These are phyloP conservation scores for Talaromyces proteolyticus DNA, from an alignment of 495 filamentous ascomycete species.

Conservation along the genomic window DNA sequence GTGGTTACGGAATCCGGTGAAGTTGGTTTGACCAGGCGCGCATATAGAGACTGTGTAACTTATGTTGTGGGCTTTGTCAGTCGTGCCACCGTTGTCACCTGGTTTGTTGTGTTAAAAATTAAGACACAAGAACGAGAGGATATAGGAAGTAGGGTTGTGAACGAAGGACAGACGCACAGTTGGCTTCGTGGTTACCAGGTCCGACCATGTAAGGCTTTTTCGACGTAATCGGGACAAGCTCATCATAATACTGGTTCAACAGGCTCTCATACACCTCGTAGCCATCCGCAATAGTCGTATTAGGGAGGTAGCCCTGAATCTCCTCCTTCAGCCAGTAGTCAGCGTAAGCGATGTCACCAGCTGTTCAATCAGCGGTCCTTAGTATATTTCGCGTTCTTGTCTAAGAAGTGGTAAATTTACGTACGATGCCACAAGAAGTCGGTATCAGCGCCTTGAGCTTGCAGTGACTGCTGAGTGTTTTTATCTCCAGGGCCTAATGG, in stretches of 20 bases:
- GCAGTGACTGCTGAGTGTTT: slow-evolving; percentile 30
- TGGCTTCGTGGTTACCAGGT: slow-evolving; percentile 38
- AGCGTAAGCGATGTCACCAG: slow-evolving; percentile 38
- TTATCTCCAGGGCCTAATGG: slow-evolving; percentile 22
- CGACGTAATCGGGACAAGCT: slow-evolving; percentile 23
- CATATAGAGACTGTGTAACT: slow-evolving; percentile 16
- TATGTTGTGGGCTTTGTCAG: not conserved
- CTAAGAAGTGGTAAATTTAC: not conserved
- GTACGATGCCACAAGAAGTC: slow-evolving; percentile 28
- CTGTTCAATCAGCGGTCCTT: not conserved
- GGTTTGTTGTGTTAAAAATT: not conserved
- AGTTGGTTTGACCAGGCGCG: slow-evolving; percentile 40
- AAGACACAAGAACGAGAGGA: no score
- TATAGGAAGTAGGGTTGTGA: no score
- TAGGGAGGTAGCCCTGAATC: slow-evolving; percentile 23
- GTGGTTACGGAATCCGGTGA: slow-evolving; percentile 44
- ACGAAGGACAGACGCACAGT: no score
- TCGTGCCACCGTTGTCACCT: slow-evolving; percentile 13
- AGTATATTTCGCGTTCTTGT: no score
- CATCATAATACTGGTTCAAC: slow-evolving; percentile 35
- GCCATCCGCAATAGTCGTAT: slow-evolving; percentile 20
- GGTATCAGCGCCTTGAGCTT: slow-evolving; percentile 9
- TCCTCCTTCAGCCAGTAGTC: slow-evolving; percentile 41
- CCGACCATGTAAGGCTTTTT: slow-evolving; percentile 36
- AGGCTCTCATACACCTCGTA: slow-evolving; percentile 31